A percentile compares a stretch with the other conserved stretches of the same genome.
Evolutionary conservation across 805 yeast genomes (phyloP).

Genomic region (Lipomyces chichibuensis): DNA sequence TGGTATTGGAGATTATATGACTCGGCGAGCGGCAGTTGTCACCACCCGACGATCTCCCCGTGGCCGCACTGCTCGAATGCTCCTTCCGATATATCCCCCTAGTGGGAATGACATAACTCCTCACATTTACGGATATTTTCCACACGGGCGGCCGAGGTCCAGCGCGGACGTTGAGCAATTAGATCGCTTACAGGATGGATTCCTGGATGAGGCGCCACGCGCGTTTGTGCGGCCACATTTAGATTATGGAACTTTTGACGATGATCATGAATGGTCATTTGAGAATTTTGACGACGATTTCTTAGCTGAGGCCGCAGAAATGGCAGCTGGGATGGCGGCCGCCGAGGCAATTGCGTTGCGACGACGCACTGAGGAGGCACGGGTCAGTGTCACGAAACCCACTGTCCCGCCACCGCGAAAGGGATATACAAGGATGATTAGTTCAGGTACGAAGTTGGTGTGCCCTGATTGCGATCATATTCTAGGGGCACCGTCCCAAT

Average conservation of each 20-base stretch:
- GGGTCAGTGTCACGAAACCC: not conserved
- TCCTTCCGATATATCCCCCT: not conserved
- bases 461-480: constrained; percentile 26
- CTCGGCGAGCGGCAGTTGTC: constrained; percentile 14
- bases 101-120: not conserved
- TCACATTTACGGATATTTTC: not conserved
- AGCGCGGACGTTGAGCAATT: not conserved
- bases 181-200: not conserved
- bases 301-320: constrained; percentile 1
- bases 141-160: not conserved
- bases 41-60: not conserved
- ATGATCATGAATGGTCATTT: not conserved
- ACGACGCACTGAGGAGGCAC: constrained; percentile 7
- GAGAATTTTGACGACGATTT: not conserved
- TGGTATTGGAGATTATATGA: constrained; percentile 17
- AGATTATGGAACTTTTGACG: constrained; percentile 1
- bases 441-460: constrained; percentile 14
- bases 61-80: not conserved
- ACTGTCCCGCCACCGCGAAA: constrained; percentile 15
- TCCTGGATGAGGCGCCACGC: not conserved
- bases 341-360: not conserved
- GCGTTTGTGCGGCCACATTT: constrained; percentile 3
- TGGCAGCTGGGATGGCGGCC: not conserved
- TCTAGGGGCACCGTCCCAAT: constrained; percentile 20
- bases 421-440: constrained; percentile 21